These are phyloP conservation scores for Lactarius deliciosus DNA, from an alignment of 768 basidiomycete species.

Conservation along the genomic window DNA sequence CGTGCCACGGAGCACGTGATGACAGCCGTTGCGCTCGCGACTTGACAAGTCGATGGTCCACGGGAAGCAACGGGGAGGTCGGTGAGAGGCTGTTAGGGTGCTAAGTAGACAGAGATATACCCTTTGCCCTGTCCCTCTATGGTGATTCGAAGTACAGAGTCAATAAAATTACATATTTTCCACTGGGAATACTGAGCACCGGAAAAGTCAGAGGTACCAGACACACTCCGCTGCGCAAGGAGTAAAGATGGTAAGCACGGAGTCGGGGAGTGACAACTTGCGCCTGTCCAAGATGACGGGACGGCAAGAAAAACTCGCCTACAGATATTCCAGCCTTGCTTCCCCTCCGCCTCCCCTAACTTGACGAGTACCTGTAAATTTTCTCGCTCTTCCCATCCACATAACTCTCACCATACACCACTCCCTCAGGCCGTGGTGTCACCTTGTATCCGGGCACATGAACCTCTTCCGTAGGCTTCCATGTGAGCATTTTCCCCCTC, in stretches of 20 bases:
- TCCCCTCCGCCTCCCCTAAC: too few relatives aligned
- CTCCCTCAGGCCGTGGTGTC: background rate
- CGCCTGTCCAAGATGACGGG: background rate
- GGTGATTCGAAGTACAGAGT: background rate
- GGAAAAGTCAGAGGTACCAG: too few relatives aligned
- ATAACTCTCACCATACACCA: constrained; percentile 4
- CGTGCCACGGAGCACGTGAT: background rate
- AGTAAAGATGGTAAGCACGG: too few relatives aligned
- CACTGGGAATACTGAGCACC: too few relatives aligned
- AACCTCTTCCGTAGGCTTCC: constrained; percentile 36
- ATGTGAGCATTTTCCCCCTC: constrained; percentile 44
- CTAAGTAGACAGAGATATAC: background rate
- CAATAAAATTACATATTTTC: background rate
- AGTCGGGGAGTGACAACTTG: too few relatives aligned
- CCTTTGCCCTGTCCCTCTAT: background rate
- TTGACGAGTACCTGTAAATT: too few relatives aligned
- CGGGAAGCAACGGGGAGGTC: too few relatives aligned
- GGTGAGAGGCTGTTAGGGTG: too few relatives aligned
- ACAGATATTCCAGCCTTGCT: too few relatives aligned
- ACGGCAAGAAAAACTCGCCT: too few relatives aligned
- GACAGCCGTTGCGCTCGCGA: too few relatives aligned
- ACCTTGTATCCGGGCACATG: background rate
- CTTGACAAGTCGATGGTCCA: background rate
- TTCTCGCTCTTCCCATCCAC: constrained; percentile 7
- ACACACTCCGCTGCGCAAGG: background rate